Conservation (phyloP, 495 filamentous ascomycete genomes). For the Penicillium angulare region DNA sequence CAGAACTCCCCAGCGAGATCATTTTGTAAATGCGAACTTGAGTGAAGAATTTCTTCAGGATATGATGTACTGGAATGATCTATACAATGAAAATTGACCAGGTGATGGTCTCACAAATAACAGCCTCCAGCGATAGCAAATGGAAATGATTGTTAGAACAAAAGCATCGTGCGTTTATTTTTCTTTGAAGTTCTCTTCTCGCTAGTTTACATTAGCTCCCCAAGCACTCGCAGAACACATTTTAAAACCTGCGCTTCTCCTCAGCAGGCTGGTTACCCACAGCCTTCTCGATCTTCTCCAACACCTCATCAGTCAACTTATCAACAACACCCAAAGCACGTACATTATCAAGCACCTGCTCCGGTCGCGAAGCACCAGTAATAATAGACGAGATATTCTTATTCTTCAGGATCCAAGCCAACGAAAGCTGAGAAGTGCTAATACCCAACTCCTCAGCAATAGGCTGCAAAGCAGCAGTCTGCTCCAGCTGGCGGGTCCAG, state of each 20-base stretch:
- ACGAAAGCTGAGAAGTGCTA: constrained; percentile 62
- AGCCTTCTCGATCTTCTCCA: constrained; percentile 67
- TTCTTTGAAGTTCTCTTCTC: no score
- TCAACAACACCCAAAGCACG: constrained; percentile 59
- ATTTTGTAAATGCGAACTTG: constrained; percentile 32
- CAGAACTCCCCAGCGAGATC: constrained; percentile 35
- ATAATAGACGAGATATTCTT: constrained; percentile 71
- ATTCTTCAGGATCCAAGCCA: constrained; percentile 81
- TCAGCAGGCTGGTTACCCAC: constrained; percentile 61
- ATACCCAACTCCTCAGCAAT: constrained; percentile 68
- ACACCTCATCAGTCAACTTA: constrained; percentile 62
- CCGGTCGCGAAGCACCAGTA: constrained; percentile 68
- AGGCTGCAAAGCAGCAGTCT: constrained; percentile 47
- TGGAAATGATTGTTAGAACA: no score
- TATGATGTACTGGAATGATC: constrained; percentile 37
- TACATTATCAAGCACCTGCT: constrained; percentile 73
- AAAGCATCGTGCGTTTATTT: no score
- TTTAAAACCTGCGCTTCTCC: constrained; percentile 22
- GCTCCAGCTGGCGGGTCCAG: constrained; percentile 21
- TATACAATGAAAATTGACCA: constrained; percentile 23
- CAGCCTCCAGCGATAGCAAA: no score
- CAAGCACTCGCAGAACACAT: no score
- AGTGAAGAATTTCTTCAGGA: constrained; percentile 22
- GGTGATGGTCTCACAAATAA: no score
- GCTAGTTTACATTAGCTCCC: no score